A percentile compares a stretch with the other conserved stretches of the same genome.
Evolutionary conservation across 768 basidiomycete genomes (phyloP).

Genomic region (Mycena galericulata): DNA sequence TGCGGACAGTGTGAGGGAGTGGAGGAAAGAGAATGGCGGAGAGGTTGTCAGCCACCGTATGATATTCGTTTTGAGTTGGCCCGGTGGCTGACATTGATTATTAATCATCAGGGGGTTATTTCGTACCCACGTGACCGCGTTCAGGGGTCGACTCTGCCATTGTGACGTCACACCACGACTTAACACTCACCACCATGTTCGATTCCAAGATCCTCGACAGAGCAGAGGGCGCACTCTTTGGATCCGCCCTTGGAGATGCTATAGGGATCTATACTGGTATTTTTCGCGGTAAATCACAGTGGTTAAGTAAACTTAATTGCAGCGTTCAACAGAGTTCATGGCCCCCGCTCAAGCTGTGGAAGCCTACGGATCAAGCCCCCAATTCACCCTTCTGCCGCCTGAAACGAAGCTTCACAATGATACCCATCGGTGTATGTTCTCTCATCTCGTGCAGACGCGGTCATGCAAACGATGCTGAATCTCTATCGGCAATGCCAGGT

Average conservation of each 20-base stretch:
- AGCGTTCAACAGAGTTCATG: constrained; percentile 33
- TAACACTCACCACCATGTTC: constrained; percentile 10
- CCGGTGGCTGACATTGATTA: background rate
- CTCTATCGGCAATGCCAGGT: background rate
- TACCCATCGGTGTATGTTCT: constrained; percentile 34
- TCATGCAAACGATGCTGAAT: background rate
- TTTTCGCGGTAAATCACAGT: no score
- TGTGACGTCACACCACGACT: constrained; percentile 8
- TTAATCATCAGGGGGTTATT: no score
- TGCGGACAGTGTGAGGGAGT: background rate
- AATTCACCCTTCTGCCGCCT: constrained; percentile 30
- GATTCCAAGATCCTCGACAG: constrained; percentile 33
- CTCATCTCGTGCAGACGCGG: background rate
- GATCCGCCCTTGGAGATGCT: constrained; percentile 37
- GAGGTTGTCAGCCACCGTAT: background rate
- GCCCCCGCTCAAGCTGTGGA: constrained; percentile 29
- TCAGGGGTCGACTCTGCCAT: background rate
- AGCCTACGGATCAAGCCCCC: constrained; percentile 26
- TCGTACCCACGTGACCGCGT: constrained; percentile 24
- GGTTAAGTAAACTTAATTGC: background rate
- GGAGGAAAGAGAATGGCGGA: background rate
- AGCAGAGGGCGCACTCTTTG: constrained; percentile 37
- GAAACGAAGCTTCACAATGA: constrained; percentile 34
- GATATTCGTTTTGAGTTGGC: background rate
- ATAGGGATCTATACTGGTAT: constrained; percentile 38